Evolutionary conservation across 441 rosid species (phyloP).

Genomic region (Aleurites moluccanus): DNA sequence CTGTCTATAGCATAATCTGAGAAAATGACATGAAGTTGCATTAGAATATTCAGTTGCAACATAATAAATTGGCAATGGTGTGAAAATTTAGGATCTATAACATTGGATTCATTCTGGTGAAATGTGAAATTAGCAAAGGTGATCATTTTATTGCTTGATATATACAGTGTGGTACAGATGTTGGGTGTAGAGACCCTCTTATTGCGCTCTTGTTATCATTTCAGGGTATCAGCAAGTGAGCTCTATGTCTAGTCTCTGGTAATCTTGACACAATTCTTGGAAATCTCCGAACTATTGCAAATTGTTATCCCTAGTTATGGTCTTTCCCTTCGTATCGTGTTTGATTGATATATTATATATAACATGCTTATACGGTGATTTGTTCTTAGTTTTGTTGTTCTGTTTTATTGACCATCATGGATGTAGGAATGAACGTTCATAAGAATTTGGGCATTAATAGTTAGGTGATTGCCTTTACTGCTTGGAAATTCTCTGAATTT

Average conservation of each 20-base stretch:
- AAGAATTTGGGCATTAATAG: too few relatives aligned
- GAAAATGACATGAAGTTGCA: background rate
- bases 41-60: background rate
- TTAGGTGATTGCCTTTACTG: too few relatives aligned
- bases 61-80: background rate
- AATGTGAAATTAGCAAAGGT: background rate
- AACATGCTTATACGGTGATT: conserved; percentile 12
- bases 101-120: background rate
- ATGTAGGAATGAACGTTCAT: conserved; percentile 6
- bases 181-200: conserved; percentile 83
- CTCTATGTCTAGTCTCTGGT: conserved; percentile 13
- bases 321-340: conserved; percentile 15
- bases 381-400: conserved; percentile 9
- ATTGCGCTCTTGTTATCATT: conserved; percentile 83
- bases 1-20: too few relatives aligned
- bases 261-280: conserved; percentile 13
- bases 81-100: background rate
- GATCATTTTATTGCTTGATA: background rate
- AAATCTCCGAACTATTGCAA: conserved; percentile 18
- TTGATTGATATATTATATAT: conserved; percentile 19
- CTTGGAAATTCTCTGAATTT: too few relatives aligned
- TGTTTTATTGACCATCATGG: conserved; percentile 10
- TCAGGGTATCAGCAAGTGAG: conserved; percentile 52
- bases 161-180: conserved; percentile 46
- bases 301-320: conserved; percentile 12